Evolutionary conservation across 1,139 yeast species (phyloP), one percentile per base, ranked within the genome.

Genomic region (Saccharomyces hybrid): DNA sequence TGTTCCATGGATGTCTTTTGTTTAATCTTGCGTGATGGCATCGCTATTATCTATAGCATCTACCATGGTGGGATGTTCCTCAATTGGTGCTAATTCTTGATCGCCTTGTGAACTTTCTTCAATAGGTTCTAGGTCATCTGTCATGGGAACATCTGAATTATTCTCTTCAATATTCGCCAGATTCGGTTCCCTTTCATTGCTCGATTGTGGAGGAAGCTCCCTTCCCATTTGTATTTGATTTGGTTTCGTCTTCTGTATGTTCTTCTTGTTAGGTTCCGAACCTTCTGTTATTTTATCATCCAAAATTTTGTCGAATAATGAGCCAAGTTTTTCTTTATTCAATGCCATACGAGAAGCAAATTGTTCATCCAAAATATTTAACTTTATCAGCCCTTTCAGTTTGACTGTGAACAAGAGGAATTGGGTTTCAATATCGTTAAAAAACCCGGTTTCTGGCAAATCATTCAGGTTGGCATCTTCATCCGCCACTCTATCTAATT

Each of bases 381-480:
- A 60, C 49, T 76, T 77, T 26, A 72, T 62, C 54, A 84, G 68
- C 6, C 78, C 73, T 48, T 77, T 69, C 48, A 86, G 54, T 62
- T 83, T 83, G 28, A 83, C 70, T 0, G 80, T 69, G 58, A 70
- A 81, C 3, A 79, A 71, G 56, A 83, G 76, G n/a, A 86, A 68
- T 24, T 74, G 77, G 55, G 73, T 75, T 48, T 62, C 71, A 3
- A 68, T 70, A 8, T 63, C 71, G 0, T 67, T 66, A n/a, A 62
- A 60, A 5, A 60, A 62, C 11, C 57, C 58, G 1, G 65, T 67
- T 14, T 60, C 61, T 19, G 61, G 42, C 21, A 62, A 24, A 24
- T 76, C 77, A 53, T 74, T 79, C 55, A 77, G 77, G 58, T 78
- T 78, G 2, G 83, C 86, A 62, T 78, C 84, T 66, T 85, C 90